These are phyloP conservation scores for Platismatia glauca DNA, from an alignment of 495 filamentous ascomycete genomes.

Conservation along the genomic window DNA sequence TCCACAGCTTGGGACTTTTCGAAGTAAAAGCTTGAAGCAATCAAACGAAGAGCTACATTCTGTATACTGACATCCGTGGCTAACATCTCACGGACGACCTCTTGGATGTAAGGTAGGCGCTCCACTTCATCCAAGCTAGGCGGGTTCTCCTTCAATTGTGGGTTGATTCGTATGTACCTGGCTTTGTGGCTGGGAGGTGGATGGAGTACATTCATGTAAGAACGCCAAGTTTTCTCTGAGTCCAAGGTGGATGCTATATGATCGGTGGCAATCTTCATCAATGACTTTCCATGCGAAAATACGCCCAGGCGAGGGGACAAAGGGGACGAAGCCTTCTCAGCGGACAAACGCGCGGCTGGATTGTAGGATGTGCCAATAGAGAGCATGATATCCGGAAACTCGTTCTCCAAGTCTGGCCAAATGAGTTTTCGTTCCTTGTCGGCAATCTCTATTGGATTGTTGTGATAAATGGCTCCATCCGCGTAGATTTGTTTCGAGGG, in stretches of 20 bases:
- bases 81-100: background rate
- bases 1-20: conserved; percentile 9
- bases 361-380: background rate
- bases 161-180: conserved; percentile 19
- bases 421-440: conserved; percentile 18
- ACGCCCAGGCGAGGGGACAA: background rate
- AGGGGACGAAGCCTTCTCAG: background rate
- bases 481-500: conserved; percentile 32
- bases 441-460: conserved; percentile 41
- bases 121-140: conserved; percentile 19
- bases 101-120: conserved; percentile 6
- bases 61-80: conserved; percentile 2
- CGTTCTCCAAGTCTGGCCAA: background rate
- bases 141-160: conserved; percentile 11
- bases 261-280: conserved; percentile 15
- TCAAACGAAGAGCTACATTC: conserved; percentile 11
- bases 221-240: conserved; percentile 18
- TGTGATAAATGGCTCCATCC: conserved; percentile 39
- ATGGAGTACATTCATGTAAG: conserved; percentile 14
- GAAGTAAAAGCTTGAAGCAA: conserved; percentile 22
- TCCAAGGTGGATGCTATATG: conserved; percentile 17
- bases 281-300: conserved; percentile 8
- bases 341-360: background rate
- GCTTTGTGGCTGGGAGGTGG: background rate
- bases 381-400: background rate